Conservation (phyloP, 1,284 basidiomycete species). For the Trichosporon faecale region DNA sequence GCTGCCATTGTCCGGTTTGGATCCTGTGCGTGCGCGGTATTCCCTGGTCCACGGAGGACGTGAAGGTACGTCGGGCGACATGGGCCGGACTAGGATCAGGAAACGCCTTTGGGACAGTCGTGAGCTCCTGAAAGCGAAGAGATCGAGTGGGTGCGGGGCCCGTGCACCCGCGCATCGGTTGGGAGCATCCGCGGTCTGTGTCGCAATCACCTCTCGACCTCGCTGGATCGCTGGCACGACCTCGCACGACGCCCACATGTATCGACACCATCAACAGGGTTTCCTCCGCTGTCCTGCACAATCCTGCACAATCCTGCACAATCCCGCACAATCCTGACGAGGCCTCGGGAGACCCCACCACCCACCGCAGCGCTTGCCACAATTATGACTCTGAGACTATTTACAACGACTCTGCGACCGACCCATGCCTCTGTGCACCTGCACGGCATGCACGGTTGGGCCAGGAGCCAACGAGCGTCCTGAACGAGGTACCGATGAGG, state of each 20-base stretch:
- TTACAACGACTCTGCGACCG: neutral
- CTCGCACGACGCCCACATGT: neutral
- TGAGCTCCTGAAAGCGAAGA: neutral
- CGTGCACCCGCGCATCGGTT: neutral
- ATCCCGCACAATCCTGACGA: too few species aligned
- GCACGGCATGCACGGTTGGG: neutral
- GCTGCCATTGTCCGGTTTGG: neutral
- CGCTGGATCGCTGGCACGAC: too few species aligned
- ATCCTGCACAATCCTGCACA: too few species aligned
- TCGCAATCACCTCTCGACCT: neutral
- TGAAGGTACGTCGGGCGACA: neutral
- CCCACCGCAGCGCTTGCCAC: neutral
- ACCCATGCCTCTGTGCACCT: neutral
- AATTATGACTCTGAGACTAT: neutral
- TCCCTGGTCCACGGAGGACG: neutral
- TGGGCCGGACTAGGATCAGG: neutral
- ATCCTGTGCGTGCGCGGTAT: neutral
- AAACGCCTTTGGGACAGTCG: neutral
- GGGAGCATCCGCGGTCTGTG: neutral
- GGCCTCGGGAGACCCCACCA: neutral
- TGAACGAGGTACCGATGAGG: neutral
- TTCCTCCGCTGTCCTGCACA: neutral
- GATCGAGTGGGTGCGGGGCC: conserved; percentile 1
- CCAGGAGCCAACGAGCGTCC: too few species aligned
- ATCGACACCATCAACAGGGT: neutral